Evolutionary conservation across 768 basidiomycete genomes (phyloP), one percentile per base, ranked within the genome.

Genomic region (Ramaria sp.): DNA sequence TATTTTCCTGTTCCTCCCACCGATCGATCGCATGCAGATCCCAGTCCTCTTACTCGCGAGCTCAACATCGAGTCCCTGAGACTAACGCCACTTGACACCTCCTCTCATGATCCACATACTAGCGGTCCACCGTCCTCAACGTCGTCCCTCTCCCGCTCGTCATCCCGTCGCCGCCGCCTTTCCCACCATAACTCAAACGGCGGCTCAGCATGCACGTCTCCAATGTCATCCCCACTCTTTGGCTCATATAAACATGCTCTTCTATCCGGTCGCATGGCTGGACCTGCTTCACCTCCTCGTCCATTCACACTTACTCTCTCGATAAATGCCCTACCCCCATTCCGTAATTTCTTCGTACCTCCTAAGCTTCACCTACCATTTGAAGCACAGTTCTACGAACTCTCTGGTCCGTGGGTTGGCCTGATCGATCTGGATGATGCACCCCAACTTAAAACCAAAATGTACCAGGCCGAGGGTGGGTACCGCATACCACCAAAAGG

Each of bases 401-500:
- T 59, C n/a, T 42, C 55, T n/a, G 60, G 59, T 3, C 67, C 67
- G 0, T 68, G 65, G 58, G 64, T 66, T 56, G 65, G 63, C 7
- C 56, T 58, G n/a, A 41, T 68, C 51, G 65, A 67, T 50, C 59
- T 68, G 41, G 60, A 63, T 22, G 39, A 52, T 27, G 61, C 55
- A 62, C 56, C 49, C 24, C 43, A 55, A 34, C 37, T 55, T 10
- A 22, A 55, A 2, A 25, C 48, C 25, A 58, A 50, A 42, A 50
- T 48, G 42, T 50, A 43, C 64, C 63, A 2, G 66, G 67, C 10
- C 63, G 64, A 52, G 59, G 60, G 32, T 32, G 53, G 53, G 32
- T 55, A 55, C 34, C 53, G 53, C 13, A 58, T 68, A 13, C 66
- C 67, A 1, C 57, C 45, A 0, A 58, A 62, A 32, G 67, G 67